A percentile compares a stretch with the other conserved stretches of the same genome.
These are phyloP conservation scores for Leccinum uliginosum DNA, from an alignment of 768 basidiomycete species.

Conservation along the genomic window DNA sequence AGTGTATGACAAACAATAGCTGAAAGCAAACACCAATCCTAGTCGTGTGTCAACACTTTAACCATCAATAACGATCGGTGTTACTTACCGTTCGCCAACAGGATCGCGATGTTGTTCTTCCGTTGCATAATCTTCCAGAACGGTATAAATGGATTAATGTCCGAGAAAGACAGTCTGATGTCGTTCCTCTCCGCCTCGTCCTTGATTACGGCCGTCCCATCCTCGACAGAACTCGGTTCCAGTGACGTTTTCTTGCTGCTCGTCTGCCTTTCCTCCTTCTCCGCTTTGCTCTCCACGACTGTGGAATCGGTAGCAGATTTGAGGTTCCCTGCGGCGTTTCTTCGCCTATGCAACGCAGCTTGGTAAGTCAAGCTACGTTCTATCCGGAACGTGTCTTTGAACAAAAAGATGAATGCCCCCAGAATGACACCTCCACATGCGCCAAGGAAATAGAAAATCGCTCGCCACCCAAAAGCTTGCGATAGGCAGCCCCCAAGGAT, in stretches of 20 bases:
- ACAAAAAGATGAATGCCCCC: slow-evolving; percentile 57
- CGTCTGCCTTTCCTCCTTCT: slow-evolving; percentile 9
- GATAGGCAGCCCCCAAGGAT: slow-evolving; percentile 69
- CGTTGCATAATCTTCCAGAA: slow-evolving; percentile 53
- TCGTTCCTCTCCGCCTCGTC: slow-evolving; percentile 18
- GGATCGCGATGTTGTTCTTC: slow-evolving; percentile 62
- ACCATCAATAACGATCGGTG: background rate
- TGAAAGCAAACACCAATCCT: slow-evolving; percentile 71
- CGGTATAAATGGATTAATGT: slow-evolving; percentile 73
- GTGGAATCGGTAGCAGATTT: slow-evolving; percentile 21
- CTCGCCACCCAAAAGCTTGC: slow-evolving; percentile 69
- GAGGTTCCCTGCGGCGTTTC: slow-evolving; percentile 22
- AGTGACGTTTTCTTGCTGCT: slow-evolving; percentile 13
- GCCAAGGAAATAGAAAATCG: slow-evolving; percentile 78
- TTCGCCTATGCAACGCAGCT: slow-evolving; percentile 48
- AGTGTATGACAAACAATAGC: slow-evolving; percentile 70
- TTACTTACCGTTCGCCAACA: slow-evolving; percentile 33
- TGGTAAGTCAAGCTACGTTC: slow-evolving; percentile 84
- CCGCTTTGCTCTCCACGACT: slow-evolving; percentile 10
- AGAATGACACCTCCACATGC: slow-evolving; percentile 55
- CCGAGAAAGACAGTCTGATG: slow-evolving; percentile 55
- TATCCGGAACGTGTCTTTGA: slow-evolving; percentile 78
- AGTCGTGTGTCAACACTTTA: slow-evolving; percentile 8
- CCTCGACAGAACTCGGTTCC: slow-evolving; percentile 21
- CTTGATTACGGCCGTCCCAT: slow-evolving; percentile 12